Evolutionary conservation across 2,329 filamentous ascomycete genomes (phyloP).

Genomic region (Calonectria henricotiae): DNA sequence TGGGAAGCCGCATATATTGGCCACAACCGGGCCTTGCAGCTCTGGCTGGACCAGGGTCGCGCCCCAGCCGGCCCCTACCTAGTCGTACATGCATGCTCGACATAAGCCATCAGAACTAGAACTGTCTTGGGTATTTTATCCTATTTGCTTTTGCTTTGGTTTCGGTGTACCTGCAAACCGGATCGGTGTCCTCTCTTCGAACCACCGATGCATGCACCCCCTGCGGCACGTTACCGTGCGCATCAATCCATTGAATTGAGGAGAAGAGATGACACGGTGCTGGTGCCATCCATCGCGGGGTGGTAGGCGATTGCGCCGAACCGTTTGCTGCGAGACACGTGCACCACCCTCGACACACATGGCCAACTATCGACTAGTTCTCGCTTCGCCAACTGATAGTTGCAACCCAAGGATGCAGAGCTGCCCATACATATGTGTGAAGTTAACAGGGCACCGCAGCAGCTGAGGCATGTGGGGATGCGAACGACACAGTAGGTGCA

Average conservation of each 20-base stretch:
- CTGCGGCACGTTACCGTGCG: constrained; percentile 46
- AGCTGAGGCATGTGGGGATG: constrained; percentile 25
- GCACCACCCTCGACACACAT: constrained; percentile 32
- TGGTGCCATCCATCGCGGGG: constrained; percentile 14
- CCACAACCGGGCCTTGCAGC: constrained; percentile 51
- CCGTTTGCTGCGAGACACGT: constrained; percentile 38
- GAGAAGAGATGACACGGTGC: constrained; percentile 27
- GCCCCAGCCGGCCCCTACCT: constrained; percentile 45
- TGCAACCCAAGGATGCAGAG: constrained; percentile 27
- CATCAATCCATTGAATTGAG: constrained; percentile 49
- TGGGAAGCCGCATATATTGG: constrained; percentile 49
- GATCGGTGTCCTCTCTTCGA: constrained; percentile 21
- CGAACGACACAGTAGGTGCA: constrained; percentile 21
- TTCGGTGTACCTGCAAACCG: constrained; percentile 36
- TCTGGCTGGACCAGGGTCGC: constrained; percentile 43
- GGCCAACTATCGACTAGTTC: constrained; percentile 22
- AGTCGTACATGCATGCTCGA: constrained; percentile 41
- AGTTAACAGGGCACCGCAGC: constrained; percentile 23
- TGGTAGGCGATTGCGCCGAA: constrained; percentile 29
- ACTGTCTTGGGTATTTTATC: constrained; percentile 37
- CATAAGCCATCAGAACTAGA: constrained; percentile 46
- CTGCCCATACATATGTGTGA: constrained; percentile 19
- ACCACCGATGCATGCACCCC: constrained; percentile 45
- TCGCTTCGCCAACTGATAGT: constrained; percentile 21
- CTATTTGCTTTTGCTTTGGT: constrained; percentile 28